A percentile compares a stretch with the other conserved stretches of the same genome.
Conservation (phyloP, 495 filamentous ascomycete genomes). For the Venustampulla echinocandica region DNA sequence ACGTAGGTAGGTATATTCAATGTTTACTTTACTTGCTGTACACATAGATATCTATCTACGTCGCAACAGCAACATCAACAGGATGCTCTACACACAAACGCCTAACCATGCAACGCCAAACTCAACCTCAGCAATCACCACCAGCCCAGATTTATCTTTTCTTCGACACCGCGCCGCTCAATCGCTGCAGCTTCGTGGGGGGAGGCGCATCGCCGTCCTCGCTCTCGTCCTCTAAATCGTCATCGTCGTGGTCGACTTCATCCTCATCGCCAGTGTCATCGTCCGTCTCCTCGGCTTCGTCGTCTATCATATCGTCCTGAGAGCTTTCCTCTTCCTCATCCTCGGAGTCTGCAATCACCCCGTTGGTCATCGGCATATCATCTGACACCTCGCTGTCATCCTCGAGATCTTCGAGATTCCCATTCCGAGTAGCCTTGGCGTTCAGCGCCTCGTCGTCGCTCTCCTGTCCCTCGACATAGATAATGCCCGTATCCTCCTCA, state of each 20-base stretch:
- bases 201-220: constrained; percentile 30
- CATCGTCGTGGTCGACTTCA: constrained; percentile 35
- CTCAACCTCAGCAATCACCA: constrained; percentile 5
- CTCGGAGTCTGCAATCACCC: constrained; percentile 33
- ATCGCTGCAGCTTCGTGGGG: constrained; percentile 28
- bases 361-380: constrained; percentile 28
- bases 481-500: constrained; percentile 65
- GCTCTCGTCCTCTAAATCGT: constrained; percentile 34
- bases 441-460: constrained; percentile 33
- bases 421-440: constrained; percentile 30
- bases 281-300: constrained; percentile 32
- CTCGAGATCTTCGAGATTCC: constrained; percentile 21
- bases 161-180: constrained; percentile 22
- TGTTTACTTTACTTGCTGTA: neutral
- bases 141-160: constrained; percentile 12
- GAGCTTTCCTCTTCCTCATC: constrained; percentile 33
- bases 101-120: constrained; percentile 21
- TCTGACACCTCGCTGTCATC: constrained; percentile 25
- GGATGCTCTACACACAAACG: constrained; percentile 5
- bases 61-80: too few species aligned
- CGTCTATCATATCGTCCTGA: constrained; percentile 25
- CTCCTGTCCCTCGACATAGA: constrained; percentile 81
- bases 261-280: constrained; percentile 35
- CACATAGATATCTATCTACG: neutral
- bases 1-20: neutral